Evolutionary conservation across 257 asterid species (phyloP).

Genomic region (Buddleja alternifolia): DNA sequence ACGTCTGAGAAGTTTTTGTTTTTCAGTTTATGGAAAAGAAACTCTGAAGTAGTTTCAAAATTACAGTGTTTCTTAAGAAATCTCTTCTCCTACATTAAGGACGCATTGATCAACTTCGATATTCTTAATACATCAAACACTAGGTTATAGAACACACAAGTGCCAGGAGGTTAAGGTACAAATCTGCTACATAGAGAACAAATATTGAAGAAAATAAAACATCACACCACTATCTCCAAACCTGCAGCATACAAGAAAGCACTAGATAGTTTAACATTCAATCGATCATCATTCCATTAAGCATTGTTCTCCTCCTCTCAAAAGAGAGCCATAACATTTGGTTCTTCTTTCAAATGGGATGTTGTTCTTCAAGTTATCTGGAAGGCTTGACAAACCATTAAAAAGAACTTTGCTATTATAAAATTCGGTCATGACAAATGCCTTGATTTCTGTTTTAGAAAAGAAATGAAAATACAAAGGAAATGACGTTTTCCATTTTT

Average conservation of each 20-base stretch:
- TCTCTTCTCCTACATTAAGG: no score
- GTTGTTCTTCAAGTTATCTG: slow-evolving; percentile 22
- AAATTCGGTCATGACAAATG: neutral
- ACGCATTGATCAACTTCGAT: slow-evolving; percentile 11
- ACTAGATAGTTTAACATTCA: slow-evolving; percentile 4
- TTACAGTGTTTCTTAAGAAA: no score
- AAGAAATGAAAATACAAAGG: neutral
- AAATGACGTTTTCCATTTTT: neutral
- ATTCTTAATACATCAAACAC: slow-evolving; percentile 30
- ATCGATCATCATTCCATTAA: slow-evolving; percentile 19
- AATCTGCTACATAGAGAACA: slow-evolving; percentile 18
- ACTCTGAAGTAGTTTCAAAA: no score
- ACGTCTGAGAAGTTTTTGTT: no score
- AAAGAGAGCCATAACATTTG: neutral
- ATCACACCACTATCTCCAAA: slow-evolving; percentile 21
- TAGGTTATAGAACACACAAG: slow-evolving; percentile 31
- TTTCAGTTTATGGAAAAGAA: no score
- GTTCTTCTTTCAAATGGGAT: neutral
- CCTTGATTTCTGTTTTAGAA: neutral
- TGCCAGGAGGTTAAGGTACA: neutral
- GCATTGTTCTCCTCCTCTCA: neutral
- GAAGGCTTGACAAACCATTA: neutral
- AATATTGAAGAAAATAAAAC: slow-evolving; percentile 24
- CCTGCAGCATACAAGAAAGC: slow-evolving; percentile 22
- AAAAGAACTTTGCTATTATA: neutral